Percentiles rank a stretch among this genome's conserved stretches.
These are phyloP conservation scores for Cornus suecica DNA, from an alignment of 148 eudicot genomes.

Conservation along the genomic window DNA sequence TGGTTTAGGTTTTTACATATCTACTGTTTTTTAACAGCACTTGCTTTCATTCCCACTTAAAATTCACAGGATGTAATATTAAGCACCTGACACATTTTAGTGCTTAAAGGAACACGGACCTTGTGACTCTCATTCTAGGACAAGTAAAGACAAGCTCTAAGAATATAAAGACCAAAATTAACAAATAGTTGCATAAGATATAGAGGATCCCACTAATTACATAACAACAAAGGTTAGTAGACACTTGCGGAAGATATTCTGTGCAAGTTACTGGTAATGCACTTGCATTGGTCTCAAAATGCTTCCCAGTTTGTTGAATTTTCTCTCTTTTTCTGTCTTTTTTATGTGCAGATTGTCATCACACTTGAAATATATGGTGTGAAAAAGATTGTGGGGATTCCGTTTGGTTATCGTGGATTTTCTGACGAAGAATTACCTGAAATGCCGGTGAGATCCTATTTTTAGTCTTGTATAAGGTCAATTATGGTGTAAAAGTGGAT, in stretches of 20 bases:
- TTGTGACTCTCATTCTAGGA: background rate
- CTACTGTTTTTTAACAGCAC: background rate
- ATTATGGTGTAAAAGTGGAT: background rate
- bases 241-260: too few species aligned
- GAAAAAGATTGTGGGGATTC: constrained; percentile 87
- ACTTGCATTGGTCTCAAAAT: background rate
- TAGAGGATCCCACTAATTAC: background rate
- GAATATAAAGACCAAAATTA: background rate
- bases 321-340: constrained; percentile 4
- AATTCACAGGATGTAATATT: background rate
- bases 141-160: background rate
- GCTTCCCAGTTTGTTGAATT: background rate
- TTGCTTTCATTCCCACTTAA: background rate
- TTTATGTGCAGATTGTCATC: constrained; percentile 75
- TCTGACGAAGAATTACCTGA: constrained; percentile 58
- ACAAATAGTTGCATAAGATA: background rate
- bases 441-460: constrained; percentile 65
- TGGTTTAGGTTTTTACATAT: background rate
- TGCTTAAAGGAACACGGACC: background rate
- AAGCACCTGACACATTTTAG: background rate
- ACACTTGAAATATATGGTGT: constrained; percentile 99
- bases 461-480: background rate
- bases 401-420: constrained; percentile 97
- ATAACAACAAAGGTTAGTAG: too few species aligned
- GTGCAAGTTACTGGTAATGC: background rate